phyloP scores from a whole-genome alignment of 345 rosid genomes.

The Sonneratia alba region DNA sequence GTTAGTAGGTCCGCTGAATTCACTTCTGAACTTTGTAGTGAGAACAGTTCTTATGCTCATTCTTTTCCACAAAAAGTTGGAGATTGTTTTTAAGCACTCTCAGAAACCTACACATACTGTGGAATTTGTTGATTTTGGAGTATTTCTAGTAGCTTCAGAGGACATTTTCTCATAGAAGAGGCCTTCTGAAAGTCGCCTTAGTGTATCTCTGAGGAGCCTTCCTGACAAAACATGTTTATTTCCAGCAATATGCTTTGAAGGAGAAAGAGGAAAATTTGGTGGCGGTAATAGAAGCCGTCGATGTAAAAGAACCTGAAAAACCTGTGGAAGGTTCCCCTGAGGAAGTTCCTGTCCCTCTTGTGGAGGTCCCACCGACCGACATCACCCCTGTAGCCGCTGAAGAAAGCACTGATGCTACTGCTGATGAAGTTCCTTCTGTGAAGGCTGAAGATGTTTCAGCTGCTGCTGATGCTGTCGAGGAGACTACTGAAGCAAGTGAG shows the following conservation, averaged over 20 bases:
- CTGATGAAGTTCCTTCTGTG: conserved; percentile 22
- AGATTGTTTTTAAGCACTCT: background rate
- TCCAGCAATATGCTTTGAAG: conserved; percentile 64
- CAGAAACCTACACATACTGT: background rate
- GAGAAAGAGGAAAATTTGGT: conserved; percentile 51
- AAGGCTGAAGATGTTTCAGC: conserved; percentile 16
- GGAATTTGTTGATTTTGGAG: background rate
- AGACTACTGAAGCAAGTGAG: conserved; percentile 25
- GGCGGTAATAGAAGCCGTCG: conserved; percentile 34
- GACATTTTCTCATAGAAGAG: background rate
- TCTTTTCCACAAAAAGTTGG: background rate
- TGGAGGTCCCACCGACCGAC: conserved; percentile 32
- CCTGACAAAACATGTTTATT: conserved; percentile 2
- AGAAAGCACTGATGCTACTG: conserved; percentile 27
- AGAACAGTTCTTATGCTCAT: background rate
- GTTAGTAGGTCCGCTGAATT: background rate
- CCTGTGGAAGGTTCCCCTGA: conserved; percentile 32
- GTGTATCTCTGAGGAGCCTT: background rate
- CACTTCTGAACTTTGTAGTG: background rate
- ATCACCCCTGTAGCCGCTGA: conserved; percentile 21
- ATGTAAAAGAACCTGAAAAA: conserved; percentile 37
- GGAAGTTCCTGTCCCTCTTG: conserved; percentile 33
- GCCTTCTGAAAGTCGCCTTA: background rate
- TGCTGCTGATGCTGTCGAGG: conserved; percentile 29
- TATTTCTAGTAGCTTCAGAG: background rate